A percentile compares a stretch with the other conserved stretches of the same genome.
phyloP scores from a whole-genome alignment of 2,329 filamentous ascomycete genomes.

The Dothideomycetes sp. region DNA sequence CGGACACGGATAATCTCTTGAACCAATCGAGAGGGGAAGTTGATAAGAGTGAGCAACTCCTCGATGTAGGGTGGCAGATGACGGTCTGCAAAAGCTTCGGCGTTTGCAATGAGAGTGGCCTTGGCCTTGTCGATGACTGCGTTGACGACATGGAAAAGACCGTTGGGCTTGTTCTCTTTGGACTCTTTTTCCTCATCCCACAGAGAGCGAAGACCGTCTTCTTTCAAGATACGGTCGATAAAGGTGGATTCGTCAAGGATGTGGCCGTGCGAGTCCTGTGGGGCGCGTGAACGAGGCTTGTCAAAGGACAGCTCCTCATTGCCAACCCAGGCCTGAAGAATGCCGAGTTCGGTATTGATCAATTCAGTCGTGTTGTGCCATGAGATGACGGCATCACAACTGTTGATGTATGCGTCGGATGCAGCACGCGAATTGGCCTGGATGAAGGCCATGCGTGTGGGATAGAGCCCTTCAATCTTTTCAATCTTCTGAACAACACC shows the following conservation, averaged over 20 bases:
- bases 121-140: slow-evolving; percentile 90
- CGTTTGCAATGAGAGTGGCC: slow-evolving; percentile 77
- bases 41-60: slow-evolving; percentile 89
- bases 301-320: slow-evolving; percentile 91
- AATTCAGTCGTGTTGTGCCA: slow-evolving; percentile 97
- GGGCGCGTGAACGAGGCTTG: slow-evolving; percentile 60
- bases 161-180: slow-evolving; percentile 32
- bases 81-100: slow-evolving; percentile 72
- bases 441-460: slow-evolving; percentile 67
- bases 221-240: slow-evolving; percentile 87
- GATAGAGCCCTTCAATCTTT: slow-evolving; percentile 75
- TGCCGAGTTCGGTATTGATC: slow-evolving; percentile 87
- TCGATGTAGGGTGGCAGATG: slow-evolving; percentile 95
- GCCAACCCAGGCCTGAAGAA: slow-evolving; percentile 92
- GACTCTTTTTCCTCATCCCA: slow-evolving; percentile 56
- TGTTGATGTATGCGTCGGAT: slow-evolving; percentile 68
- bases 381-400: slow-evolving; percentile 79
- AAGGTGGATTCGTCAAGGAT: slow-evolving; percentile 87
- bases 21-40: slow-evolving; percentile 90
- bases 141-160: slow-evolving; percentile 76
- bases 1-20: slow-evolving; percentile 94
- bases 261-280: slow-evolving; percentile 52
- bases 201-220: slow-evolving; percentile 85
- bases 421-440: slow-evolving; percentile 65
- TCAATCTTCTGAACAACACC: slow-evolving; percentile 87